Base-by-base conservation (phyloP, 192 early-diverging fungal species). In the Podochytrium sp. region DNA sequence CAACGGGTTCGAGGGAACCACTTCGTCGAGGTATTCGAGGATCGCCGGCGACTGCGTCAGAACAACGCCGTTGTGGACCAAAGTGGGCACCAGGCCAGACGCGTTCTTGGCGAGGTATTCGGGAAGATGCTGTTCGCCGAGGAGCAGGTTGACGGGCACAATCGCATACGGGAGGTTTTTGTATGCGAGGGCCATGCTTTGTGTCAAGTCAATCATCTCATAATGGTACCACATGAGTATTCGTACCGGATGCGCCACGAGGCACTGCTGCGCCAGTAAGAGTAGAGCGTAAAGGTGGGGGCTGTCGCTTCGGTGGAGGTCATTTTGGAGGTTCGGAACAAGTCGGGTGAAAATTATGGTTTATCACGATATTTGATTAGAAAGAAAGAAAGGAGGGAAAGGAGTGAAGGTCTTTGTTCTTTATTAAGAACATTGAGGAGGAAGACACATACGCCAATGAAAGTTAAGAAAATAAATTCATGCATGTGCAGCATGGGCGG, bases 21-120 rank as follows among this genome's bases (percentile, higher is more conserved):
- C 78, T 70, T 98, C 96, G 51, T 98, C 96, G 3, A 98, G 79
- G 71, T 93, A 94, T 71, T 98, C 96, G 25, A 95, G 67, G 47
- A 98, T 96, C 18, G 94, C 91, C 25, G 87, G 65, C 3, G 91
- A 94, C 83, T 79, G 77, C 27, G 3, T 47, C 18, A 83, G 33
- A 1, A 64, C 34, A n/a, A 58, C 16, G 23, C 60, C 81, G 47
- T 59, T 38, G 58, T 74, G 65, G 30, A 47, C 27, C 3, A 93
- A 84, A 23, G 86, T 79, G 35, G 95, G 96, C 2, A 96, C 88
- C 1, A 86, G 76, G 51, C 82, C 81, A 63, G 74, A 76, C 1
- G 95, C 93, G 73, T 95, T 94, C 56, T 91, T 65, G 16, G 79
- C 67, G 25, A 51, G 55, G 73, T 93, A 95, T 57, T 86, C 81